Conservation (phyloP, 345 rosid species). For the Pistacia integerrima region DNA sequence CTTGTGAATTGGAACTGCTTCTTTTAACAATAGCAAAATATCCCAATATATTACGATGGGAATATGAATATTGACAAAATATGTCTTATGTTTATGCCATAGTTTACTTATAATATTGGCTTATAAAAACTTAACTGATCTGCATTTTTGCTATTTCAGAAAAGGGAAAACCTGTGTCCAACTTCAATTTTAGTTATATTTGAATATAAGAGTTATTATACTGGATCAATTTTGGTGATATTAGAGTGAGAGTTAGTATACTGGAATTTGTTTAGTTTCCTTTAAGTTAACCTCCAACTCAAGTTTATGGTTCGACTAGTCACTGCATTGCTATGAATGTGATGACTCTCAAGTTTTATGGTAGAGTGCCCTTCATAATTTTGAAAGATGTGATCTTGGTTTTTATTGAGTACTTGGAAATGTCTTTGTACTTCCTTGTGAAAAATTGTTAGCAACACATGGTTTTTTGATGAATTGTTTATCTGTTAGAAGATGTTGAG, state of each 20-base stretch:
- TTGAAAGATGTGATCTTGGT: neutral
- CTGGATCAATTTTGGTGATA: too few species aligned
- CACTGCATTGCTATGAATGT: neutral
- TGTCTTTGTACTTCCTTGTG: neutral
- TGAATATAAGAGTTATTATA: neutral
- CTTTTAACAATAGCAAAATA: neutral
- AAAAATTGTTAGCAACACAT: neutral
- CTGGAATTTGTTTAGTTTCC: neutral
- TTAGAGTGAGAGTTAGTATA: too few species aligned
- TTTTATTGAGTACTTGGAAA: neutral
- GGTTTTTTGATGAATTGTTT: too few species aligned
- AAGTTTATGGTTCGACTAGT: neutral
- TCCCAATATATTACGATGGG: neutral
- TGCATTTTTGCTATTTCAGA: neutral
- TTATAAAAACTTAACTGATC: neutral
- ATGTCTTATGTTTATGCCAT: neutral
- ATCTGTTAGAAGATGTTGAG: neutral
- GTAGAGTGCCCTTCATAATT: neutral
- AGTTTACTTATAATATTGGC: neutral
- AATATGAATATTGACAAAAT: too few species aligned
- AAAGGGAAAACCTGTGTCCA: neutral
- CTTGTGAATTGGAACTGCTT: neutral
- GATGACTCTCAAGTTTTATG: neutral
- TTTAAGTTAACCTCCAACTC: neutral
- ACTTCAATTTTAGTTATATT: too few species aligned